Evolutionary conservation across 2,329 filamentous ascomycete genomes (phyloP).

Genomic region (Fusarium sp.): DNA sequence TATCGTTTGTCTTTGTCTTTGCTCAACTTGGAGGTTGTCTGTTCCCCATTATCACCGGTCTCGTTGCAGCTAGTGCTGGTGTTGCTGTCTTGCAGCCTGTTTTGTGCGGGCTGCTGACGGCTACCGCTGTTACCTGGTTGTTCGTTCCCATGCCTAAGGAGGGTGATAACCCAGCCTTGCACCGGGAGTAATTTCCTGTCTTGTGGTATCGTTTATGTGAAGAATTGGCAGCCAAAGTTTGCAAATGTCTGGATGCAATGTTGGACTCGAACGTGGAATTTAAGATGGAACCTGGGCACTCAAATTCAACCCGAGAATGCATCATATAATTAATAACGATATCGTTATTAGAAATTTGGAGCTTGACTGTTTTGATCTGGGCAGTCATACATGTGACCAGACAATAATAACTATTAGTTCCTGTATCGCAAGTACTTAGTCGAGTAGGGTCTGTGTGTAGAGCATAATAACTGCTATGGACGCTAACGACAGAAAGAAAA

Average conservation of each 20-base stretch:
- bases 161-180: conserved; percentile 43
- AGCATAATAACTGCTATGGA: too few relatives aligned
- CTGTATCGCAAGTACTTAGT: too few relatives aligned
- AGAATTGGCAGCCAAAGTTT: neutral
- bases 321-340: too few relatives aligned
- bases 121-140: conserved; percentile 58
- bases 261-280: too few relatives aligned
- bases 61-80: conserved; percentile 56
- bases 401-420: too few relatives aligned
- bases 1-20: conserved; percentile 63
- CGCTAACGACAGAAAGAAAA: too few relatives aligned
- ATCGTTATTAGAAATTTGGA: too few relatives aligned
- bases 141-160: conserved; percentile 52
- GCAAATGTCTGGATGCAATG: neutral
- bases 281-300: too few relatives aligned
- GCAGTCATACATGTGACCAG: too few relatives aligned
- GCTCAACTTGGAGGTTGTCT: conserved; percentile 63
- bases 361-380: too few relatives aligned
- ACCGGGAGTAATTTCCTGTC: conserved; percentile 44
- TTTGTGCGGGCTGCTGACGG: conserved; percentile 56
- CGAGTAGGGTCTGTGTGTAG: too few relatives aligned
- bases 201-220: neutral
- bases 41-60: conserved; percentile 63
- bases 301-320: too few relatives aligned
- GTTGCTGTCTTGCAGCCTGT: conserved; percentile 62